A percentile compares a stretch with the other conserved stretches of the same genome.
Evolutionary conservation across 2,329 filamentous ascomycete genomes (phyloP).

Genomic region (Clarireedia sp.): DNA sequence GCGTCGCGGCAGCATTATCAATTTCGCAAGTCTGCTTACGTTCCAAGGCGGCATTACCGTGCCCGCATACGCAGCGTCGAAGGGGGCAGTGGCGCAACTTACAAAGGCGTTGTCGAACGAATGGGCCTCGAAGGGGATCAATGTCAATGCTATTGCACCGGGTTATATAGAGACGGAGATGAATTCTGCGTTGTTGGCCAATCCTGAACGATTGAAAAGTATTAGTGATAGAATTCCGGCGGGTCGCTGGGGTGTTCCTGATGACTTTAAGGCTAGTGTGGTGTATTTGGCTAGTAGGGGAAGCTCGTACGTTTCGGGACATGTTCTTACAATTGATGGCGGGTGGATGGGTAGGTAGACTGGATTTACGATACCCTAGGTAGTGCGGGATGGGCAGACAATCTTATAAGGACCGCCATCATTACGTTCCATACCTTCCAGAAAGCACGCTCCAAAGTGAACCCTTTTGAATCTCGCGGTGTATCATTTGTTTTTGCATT

Average conservation of each 20-base stretch:
- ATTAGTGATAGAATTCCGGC: constrained; percentile 78
- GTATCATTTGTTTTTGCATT: too few species aligned
- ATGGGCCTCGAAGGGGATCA: constrained; percentile 72
- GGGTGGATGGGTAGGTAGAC: constrained; percentile 84
- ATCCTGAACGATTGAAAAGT: constrained; percentile 59
- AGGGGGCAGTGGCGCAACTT: constrained; percentile 72
- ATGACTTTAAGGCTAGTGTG: constrained; percentile 79
- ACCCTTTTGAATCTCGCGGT: too few species aligned
- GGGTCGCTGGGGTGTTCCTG: constrained; percentile 72
- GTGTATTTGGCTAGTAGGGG: constrained; percentile 70
- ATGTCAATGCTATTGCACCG: constrained; percentile 81
- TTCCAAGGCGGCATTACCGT: constrained; percentile 90
- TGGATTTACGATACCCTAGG: not conserved
- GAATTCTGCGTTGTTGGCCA: constrained; percentile 74
- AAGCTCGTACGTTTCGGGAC: constrained; percentile 75
- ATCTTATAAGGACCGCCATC: not conserved
- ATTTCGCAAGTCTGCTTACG: constrained; percentile 74
- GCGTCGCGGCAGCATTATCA: constrained; percentile 68
- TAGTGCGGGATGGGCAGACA: not conserved
- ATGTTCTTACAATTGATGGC: constrained; percentile 77
- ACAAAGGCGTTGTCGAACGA: constrained; percentile 68
- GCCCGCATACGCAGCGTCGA: constrained; percentile 78
- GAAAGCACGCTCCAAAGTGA: too few species aligned
- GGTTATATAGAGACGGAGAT: constrained; percentile 93
- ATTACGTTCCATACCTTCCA: not conserved